These are phyloP conservation scores for Kurtzmaniella quercitrusa DNA, from an alignment of 1,139 yeast species.

Conservation along the genomic window DNA sequence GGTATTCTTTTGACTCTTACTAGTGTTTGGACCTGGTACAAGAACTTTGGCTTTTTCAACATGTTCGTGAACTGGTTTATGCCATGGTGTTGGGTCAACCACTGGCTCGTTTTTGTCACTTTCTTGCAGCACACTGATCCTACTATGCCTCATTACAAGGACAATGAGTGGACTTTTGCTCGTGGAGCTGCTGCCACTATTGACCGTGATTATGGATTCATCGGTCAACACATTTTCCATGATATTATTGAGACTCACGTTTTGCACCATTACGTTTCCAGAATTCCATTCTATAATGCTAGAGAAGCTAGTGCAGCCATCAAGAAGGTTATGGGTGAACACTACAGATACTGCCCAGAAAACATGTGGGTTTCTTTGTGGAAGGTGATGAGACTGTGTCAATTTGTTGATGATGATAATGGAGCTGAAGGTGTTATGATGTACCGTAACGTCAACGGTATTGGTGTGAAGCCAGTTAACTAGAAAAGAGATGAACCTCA, in stretches of 20 bases:
- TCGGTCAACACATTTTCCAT: constrained; percentile 79
- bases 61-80: constrained; percentile 68
- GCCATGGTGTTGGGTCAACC: constrained; percentile 81
- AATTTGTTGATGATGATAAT: constrained; percentile 73
- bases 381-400: constrained; percentile 70
- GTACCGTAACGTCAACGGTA: constrained; percentile 67
- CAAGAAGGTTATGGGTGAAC: constrained; percentile 77
- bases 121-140: constrained; percentile 84
- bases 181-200: constrained; percentile 88
- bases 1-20: constrained; percentile 57
- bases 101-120: constrained; percentile 86
- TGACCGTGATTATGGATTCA: constrained; percentile 78
- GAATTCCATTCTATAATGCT: constrained; percentile 85
- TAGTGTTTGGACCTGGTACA: constrained; percentile 61
- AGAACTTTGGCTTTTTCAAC: constrained; percentile 59
- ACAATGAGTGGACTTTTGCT: constrained; percentile 77
- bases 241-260: constrained; percentile 90
- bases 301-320: constrained; percentile 78
- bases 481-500: constrained; percentile 12
- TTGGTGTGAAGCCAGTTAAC: constrained; percentile 31
- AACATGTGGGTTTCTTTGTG: constrained; percentile 73
- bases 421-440: constrained; percentile 60
- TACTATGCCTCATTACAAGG: constrained; percentile 73
- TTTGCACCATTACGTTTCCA: constrained; percentile 76
- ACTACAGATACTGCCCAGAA: constrained; percentile 63